Percentiles rank a stretch among this genome's conserved stretches.
Evolutionary conservation across 805 yeast genomes (phyloP).

Genomic region (Blastobotrys terrestris): DNA sequence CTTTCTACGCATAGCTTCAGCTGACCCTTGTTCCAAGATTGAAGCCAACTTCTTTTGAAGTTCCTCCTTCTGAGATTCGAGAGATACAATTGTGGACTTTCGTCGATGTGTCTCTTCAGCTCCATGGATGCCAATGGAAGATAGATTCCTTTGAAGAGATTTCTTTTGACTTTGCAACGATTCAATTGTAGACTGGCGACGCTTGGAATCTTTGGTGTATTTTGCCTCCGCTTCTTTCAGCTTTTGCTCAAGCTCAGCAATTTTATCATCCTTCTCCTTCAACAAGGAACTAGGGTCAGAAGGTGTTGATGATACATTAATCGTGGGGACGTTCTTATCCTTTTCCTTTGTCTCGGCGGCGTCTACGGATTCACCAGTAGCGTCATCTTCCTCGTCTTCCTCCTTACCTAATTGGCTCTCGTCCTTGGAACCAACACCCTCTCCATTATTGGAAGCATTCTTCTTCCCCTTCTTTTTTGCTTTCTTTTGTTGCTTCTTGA

Average conservation of each 20-base stretch:
- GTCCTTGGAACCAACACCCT: slow-evolving; percentile 4
- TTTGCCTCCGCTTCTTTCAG: slow-evolving; percentile 3
- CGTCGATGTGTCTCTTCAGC: neutral
- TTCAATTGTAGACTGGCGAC: slow-evolving; percentile 8
- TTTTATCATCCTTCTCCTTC: neutral
- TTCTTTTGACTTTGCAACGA: slow-evolving; percentile 7
- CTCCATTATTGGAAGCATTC: slow-evolving; percentile 27
- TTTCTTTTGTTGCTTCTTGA: slow-evolving; percentile 53
- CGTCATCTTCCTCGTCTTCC: slow-evolving; percentile 6
- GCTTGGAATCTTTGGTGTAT: slow-evolving; percentile 9
- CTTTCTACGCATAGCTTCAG: neutral
- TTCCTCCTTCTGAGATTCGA: neutral
- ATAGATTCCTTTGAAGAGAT: neutral
- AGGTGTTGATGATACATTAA: too few species aligned
- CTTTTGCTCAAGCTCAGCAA: neutral
- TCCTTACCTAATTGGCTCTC: slow-evolving; percentile 3
- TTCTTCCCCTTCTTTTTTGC: slow-evolving; percentile 45
- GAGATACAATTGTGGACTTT: neutral
- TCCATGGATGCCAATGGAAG: neutral
- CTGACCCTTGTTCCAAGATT: neutral
- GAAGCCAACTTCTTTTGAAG: neutral
- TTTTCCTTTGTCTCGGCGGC: slow-evolving; percentile 8
- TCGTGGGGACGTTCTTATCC: neutral
- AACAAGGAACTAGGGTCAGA: neutral
- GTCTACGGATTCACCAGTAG: slow-evolving; percentile 1